Evolutionary conservation across 2,329 filamentous ascomycete species (phyloP).

Genomic region (Fusarium proliferatum): DNA sequence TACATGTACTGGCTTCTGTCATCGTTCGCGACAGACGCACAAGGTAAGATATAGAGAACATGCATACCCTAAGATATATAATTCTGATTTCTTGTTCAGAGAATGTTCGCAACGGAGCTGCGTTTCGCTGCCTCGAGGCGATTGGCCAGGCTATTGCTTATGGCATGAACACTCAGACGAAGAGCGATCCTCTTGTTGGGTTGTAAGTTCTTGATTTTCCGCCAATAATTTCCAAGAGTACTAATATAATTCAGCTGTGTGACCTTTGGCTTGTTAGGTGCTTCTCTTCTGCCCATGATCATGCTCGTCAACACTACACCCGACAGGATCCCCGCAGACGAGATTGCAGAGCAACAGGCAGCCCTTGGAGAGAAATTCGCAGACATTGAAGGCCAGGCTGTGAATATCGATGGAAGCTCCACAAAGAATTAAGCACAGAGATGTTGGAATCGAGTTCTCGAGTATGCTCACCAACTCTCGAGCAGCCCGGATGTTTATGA

Average conservation of each 20-base stretch:
- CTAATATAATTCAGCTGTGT: neutral
- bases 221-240: too few relatives aligned
- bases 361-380: neutral
- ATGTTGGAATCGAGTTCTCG: fast-evolving
- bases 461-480: neutral
- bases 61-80: fast-evolving
- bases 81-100: neutral
- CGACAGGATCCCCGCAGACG: constrained; percentile 13
- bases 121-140: constrained; percentile 4
- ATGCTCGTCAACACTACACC: constrained; percentile 21
- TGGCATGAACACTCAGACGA: constrained; percentile 19
- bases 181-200: constrained; percentile 7
- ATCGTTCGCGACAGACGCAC: constrained; percentile 12
- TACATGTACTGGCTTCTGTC: constrained; percentile 25
- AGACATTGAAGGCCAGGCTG: constrained; percentile 1
- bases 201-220: neutral
- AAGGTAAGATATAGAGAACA: neutral
- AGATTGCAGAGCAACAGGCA: constrained; percentile 7
- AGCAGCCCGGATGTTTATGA: too few relatives aligned
- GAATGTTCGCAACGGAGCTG: constrained; percentile 11
- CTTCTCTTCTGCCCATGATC: constrained; percentile 14
- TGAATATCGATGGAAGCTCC: neutral
- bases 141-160: constrained; percentile 15
- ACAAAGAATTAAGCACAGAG: neutral
- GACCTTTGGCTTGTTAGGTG: neutral